Percentiles rank a stretch among this genome's conserved stretches.
Evolutionary conservation across 202 grass and related monocot genomes (phyloP).

Genomic region (Panicum virgatum): DNA sequence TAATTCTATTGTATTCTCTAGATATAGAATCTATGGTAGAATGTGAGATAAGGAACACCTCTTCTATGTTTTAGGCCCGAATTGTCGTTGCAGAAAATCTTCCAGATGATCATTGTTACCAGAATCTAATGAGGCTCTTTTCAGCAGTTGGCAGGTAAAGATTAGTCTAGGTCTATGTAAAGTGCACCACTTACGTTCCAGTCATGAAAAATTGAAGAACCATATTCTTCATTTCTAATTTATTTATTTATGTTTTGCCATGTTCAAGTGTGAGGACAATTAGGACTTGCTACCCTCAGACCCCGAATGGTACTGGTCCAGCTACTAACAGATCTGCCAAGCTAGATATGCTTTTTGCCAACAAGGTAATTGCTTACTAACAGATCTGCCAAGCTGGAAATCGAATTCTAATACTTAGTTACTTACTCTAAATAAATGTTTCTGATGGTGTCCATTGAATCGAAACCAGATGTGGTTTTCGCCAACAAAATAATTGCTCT

Average conservation of each 20-base stretch:
- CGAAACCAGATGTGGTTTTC: constrained; percentile 85
- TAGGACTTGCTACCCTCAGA: constrained; percentile 94
- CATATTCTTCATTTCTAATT: constrained; percentile 22
- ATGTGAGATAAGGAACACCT: constrained; percentile 26
- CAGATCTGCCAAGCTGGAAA: too few relatives aligned
- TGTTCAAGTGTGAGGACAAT: constrained; percentile 91
- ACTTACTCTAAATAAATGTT: constrained; percentile 12
- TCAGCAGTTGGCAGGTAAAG: constrained; percentile 87
- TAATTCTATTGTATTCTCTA: constrained; percentile 21
- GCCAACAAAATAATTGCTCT: constrained; percentile 75
- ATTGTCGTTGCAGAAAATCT: constrained; percentile 98
- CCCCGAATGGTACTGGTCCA: constrained; percentile 78
- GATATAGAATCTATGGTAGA: constrained; percentile 18
- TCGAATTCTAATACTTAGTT: constrained; percentile 22
- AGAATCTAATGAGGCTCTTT: constrained; percentile 98
- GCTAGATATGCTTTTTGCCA: constrained; percentile 98
- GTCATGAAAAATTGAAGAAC: constrained; percentile 13
- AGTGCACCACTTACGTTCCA: constrained; percentile 3
- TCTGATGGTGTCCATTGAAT: background rate
- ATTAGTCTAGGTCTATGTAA: constrained; percentile 26
- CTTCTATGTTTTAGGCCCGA: constrained; percentile 59
- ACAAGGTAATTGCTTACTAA: constrained; percentile 97
- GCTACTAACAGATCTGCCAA: constrained; percentile 88
- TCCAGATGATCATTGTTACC: constrained; percentile 99
- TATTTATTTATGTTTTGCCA: constrained; percentile 16